Percentiles rank a stretch among this genome's conserved stretches.
Evolutionary conservation across 352 stramenopile genomes (phyloP).

Genomic region (Phytopythium boreale): DNA sequence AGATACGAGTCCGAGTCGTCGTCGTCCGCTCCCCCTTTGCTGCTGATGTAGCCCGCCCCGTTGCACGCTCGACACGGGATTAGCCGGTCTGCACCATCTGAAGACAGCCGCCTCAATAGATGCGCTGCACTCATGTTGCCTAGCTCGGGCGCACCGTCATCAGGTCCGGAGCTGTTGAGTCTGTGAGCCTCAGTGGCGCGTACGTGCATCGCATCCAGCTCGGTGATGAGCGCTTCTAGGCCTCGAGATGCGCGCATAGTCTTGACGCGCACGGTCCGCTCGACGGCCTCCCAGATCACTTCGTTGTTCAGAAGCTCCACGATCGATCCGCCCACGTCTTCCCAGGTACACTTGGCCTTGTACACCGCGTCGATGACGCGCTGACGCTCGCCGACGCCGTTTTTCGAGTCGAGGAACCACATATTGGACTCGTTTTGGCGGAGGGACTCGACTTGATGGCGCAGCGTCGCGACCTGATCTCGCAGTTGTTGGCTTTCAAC

Average conservation of each 20-base stretch:
- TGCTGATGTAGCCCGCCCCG: constrained; percentile 48
- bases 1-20: constrained; percentile 51
- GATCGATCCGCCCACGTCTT: constrained; percentile 48
- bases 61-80: constrained; percentile 52
- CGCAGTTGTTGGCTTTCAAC: constrained; percentile 48
- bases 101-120: background rate
- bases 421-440: constrained; percentile 21
- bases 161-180: background rate
- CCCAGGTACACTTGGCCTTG: constrained; percentile 48
- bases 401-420: constrained; percentile 45
- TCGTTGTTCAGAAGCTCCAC: constrained; percentile 67
- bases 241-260: constrained; percentile 38
- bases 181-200: background rate
- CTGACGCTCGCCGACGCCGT: constrained; percentile 41
- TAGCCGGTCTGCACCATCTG: constrained; percentile 17
- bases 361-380: constrained; percentile 56
- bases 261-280: constrained; percentile 37
- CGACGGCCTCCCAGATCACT: constrained; percentile 51
- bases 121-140: background rate
- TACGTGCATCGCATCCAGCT: constrained; percentile 24
- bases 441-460: constrained; percentile 35
- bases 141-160: background rate
- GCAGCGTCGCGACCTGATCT: constrained; percentile 38
- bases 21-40: constrained; percentile 11
- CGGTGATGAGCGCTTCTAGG: constrained; percentile 40